Percentiles rank a stretch among this genome's conserved stretches.
These are phyloP conservation scores for Ceratobasidium sp. DNA, from an alignment of 1,284 basidiomycete species.

Conservation along the genomic window DNA sequence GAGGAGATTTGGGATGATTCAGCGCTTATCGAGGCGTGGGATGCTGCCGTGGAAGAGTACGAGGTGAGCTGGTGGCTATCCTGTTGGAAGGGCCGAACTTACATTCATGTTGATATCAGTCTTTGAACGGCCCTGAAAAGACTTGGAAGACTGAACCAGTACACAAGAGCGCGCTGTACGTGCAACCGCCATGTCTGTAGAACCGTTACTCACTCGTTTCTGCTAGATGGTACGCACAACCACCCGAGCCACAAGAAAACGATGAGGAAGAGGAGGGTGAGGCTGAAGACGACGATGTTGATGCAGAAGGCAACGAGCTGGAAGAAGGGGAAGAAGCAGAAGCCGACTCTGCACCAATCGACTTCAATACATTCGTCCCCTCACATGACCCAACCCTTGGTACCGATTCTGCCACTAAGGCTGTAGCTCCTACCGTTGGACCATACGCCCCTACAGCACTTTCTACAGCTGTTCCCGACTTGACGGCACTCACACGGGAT, in stretches of 20 bases:
- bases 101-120: constrained; percentile 51
- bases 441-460: constrained; percentile 46
- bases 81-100: neutral
- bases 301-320: constrained; percentile 41
- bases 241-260: constrained; percentile 16
- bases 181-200: constrained; percentile 40
- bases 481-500: constrained; percentile 61
- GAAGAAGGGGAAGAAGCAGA: constrained; percentile 44
- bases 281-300: constrained; percentile 33
- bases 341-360: constrained; percentile 63
- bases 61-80: constrained; percentile 54
- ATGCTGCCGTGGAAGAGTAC: constrained; percentile 79
- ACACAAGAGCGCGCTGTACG: constrained; percentile 74
- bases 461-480: constrained; percentile 45
- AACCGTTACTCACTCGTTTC: constrained; percentile 5
- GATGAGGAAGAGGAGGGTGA: constrained; percentile 48
- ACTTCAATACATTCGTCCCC: constrained; percentile 73
- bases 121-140: constrained; percentile 71
- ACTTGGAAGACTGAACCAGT: constrained; percentile 72
- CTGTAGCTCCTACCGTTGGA: constrained; percentile 37
- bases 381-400: constrained; percentile 67
- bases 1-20: constrained; percentile 85
- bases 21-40: constrained; percentile 78
- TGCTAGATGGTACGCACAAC: constrained; percentile 26
- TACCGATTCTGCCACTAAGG: constrained; percentile 35